These are phyloP conservation scores for Monilinia laxa DNA, from an alignment of 2,329 filamentous ascomycete genomes.

Conservation along the genomic window DNA sequence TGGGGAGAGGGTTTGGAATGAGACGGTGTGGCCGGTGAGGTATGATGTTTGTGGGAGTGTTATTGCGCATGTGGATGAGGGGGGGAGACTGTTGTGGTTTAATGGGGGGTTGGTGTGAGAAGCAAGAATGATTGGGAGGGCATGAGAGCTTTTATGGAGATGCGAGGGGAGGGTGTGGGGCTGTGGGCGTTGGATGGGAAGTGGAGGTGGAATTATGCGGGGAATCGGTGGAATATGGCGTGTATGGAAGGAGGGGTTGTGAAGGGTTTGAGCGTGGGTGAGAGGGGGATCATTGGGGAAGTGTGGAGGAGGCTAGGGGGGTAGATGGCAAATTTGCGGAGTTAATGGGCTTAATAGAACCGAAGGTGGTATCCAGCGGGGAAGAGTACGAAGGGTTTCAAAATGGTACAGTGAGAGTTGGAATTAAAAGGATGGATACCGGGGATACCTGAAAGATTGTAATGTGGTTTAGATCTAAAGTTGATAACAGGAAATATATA, in stretches of 20 bases:
- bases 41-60: slow-evolving; percentile 21
- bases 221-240: slow-evolving; percentile 40
- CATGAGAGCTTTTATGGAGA: slow-evolving; percentile 43
- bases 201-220: slow-evolving; percentile 26
- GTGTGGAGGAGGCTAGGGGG: slow-evolving; percentile 3
- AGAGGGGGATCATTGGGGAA: background rate
- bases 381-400: background rate
- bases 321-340: background rate
- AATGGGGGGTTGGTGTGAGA: slow-evolving; percentile 45
- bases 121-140: slow-evolving; percentile 43
- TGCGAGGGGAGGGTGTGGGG: slow-evolving; percentile 42
- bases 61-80: slow-evolving; percentile 47
- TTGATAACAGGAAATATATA: background rate
- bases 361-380: no score
- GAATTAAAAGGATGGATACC: background rate
- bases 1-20: slow-evolving; percentile 39
- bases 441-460: background rate
- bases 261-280: background rate
- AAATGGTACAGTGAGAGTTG: background rate
- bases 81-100: slow-evolving; percentile 45
- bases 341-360: background rate
- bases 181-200: background rate
- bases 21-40: background rate
- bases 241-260: slow-evolving; percentile 41
- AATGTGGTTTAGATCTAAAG: background rate